phyloP scores from a whole-genome alignment of 2,329 filamentous ascomycete genomes.

The Monilinia aucupariae region DNA sequence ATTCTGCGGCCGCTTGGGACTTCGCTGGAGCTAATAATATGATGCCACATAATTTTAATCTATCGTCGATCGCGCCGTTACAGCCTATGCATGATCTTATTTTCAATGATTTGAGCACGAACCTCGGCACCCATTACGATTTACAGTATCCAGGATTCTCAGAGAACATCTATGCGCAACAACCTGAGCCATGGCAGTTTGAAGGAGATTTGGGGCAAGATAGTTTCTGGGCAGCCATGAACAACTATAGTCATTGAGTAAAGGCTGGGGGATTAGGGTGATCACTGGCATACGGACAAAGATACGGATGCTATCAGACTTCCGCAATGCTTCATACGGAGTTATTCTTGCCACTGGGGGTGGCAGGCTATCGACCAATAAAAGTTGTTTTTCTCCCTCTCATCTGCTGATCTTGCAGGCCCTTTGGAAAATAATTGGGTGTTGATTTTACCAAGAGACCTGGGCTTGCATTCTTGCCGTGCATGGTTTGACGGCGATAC shows the following conservation, averaged over 20 bases:
- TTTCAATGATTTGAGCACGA: constrained; percentile 46
- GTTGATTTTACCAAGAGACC: background rate
- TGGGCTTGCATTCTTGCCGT: background rate
- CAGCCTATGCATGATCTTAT: constrained; percentile 53
- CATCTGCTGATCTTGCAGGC: background rate
- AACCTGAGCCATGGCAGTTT: constrained; percentile 42
- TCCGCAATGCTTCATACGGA: background rate
- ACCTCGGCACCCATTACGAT: background rate
- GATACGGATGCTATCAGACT: background rate
- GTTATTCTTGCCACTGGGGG: background rate
- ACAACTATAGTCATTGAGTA: constrained; percentile 36
- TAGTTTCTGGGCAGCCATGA: constrained; percentile 52
- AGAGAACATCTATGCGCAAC: constrained; percentile 13
- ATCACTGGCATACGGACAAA: background rate
- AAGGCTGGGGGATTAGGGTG: background rate
- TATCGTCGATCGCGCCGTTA: constrained; percentile 48
- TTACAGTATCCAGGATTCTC: constrained; percentile 11
- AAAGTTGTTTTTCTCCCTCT: background rate
- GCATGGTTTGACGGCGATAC: background rate
- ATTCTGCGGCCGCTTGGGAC: constrained; percentile 20
- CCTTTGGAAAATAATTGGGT: background rate
- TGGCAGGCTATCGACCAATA: background rate
- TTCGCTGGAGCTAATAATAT: constrained; percentile 15
- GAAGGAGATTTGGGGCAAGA: constrained; percentile 50
- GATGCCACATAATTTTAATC: constrained; percentile 38